phyloP scores from a whole-genome alignment of 352 stramenopile genomes.

The Pythium dissimile region DNA sequence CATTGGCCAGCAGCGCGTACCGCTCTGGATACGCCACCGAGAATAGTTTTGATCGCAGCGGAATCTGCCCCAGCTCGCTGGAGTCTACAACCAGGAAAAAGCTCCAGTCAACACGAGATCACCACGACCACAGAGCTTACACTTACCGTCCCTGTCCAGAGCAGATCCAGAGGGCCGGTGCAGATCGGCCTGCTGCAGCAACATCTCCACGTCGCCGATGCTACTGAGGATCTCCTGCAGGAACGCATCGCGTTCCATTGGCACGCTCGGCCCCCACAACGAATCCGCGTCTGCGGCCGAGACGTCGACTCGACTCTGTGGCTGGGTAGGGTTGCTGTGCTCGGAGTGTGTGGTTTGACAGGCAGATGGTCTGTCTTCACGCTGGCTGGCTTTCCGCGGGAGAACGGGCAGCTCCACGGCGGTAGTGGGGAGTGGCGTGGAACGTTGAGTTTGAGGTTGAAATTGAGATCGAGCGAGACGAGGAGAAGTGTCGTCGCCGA shows the following conservation, averaged over 20 bases:
- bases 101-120: not conserved
- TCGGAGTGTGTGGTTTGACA: not conserved
- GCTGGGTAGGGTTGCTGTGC: not conserved
- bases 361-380: too few relatives aligned
- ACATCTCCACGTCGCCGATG: slow-evolving; percentile 53
- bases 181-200: slow-evolving; percentile 36
- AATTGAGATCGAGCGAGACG: too few relatives aligned
- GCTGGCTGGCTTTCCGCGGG: too few relatives aligned
- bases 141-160: too few relatives aligned
- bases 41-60: slow-evolving; percentile 13
- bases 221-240: slow-evolving; percentile 55
- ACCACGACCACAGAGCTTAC: too few relatives aligned
- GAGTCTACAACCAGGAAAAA: not conserved
- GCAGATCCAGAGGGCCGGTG: not conserved
- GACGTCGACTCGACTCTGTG: too few relatives aligned
- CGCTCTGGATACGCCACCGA: slow-evolving; percentile 21
- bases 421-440: too few relatives aligned
- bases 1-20: slow-evolving; percentile 9
- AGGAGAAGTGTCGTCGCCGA: too few relatives aligned
- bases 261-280: not conserved
- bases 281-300: too few relatives aligned
- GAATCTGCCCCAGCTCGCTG: not conserved
- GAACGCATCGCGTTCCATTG: slow-evolving; percentile 33
- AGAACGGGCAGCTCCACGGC: too few relatives aligned
- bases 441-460: too few relatives aligned